phyloP scores from a whole-genome alignment of 1,139 yeast genomes.

The Debaryomyces singareniensis region DNA sequence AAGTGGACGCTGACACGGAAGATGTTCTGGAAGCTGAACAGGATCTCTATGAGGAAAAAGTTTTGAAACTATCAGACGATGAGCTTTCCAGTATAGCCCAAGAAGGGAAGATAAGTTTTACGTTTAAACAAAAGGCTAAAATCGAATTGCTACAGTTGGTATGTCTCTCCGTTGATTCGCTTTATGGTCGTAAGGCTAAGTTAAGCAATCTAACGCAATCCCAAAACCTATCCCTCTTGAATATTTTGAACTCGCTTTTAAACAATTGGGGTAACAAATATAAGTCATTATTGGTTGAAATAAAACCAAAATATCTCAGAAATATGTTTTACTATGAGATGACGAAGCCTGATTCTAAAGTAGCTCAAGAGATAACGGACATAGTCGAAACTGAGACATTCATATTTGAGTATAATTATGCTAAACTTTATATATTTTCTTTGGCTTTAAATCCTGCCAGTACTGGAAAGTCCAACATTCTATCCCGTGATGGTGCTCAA shows the following conservation, averaged over 20 bases:
- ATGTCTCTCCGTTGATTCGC: constrained; percentile 76
- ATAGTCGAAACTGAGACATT: constrained; percentile 63
- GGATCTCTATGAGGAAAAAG: constrained; percentile 20
- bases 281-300: constrained; percentile 45
- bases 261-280: constrained; percentile 74
- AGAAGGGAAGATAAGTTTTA: constrained; percentile 35
- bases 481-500: constrained; percentile 14
- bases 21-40: constrained; percentile 21
- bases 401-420: constrained; percentile 77
- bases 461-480: constrained; percentile 9
- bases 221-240: constrained; percentile 65
- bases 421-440: constrained; percentile 77
- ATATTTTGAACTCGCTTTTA: constrained; percentile 67
- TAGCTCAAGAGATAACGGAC: constrained; percentile 30
- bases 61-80: constrained; percentile 32
- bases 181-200: constrained; percentile 63
- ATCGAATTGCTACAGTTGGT: constrained; percentile 73
- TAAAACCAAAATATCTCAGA: constrained; percentile 23
- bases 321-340: constrained; percentile 7
- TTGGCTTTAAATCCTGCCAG: constrained; percentile 61
- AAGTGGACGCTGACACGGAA: constrained; percentile 37
- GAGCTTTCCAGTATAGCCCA: constrained; percentile 25
- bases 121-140: constrained; percentile 67
- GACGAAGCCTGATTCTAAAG: constrained; percentile 4
- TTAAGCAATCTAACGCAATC: constrained; percentile 50